Evolutionary conservation across 2,329 filamentous ascomycete genomes (phyloP).

Genomic region (Arthrobotrys megalospora): DNA sequence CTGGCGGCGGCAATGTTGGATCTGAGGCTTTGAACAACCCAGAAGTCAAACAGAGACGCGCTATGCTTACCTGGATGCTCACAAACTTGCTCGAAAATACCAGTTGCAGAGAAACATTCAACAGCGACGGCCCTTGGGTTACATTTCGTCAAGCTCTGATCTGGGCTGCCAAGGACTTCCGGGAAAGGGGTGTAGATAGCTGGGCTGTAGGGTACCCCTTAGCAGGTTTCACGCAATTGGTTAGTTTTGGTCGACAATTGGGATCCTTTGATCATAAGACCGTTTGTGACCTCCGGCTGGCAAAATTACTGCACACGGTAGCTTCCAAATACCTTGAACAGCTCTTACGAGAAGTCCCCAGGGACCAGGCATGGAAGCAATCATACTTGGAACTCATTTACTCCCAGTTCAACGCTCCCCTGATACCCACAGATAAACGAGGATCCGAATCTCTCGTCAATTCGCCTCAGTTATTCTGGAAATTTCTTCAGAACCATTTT

Average conservation of each 20-base stretch:
- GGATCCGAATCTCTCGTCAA: slow-evolving; percentile 61
- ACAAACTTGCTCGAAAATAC: slow-evolving; percentile 64
- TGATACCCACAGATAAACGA: slow-evolving; percentile 64
- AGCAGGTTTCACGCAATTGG: slow-evolving; percentile 64
- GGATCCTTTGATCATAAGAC: slow-evolving; percentile 61
- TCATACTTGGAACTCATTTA: slow-evolving; percentile 65
- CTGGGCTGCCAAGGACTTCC: slow-evolving; percentile 65
- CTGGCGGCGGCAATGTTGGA: slow-evolving; percentile 47
- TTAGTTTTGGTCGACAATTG: slow-evolving; percentile 63
- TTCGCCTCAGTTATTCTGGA: slow-evolving; percentile 19
- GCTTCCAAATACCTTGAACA: slow-evolving; percentile 64
- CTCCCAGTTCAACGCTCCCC: slow-evolving; percentile 64
- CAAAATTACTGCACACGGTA: slow-evolving; percentile 64
- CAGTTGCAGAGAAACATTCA: slow-evolving; percentile 65
- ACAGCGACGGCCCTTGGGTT: slow-evolving; percentile 65
- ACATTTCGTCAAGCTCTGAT: slow-evolving; percentile 64
- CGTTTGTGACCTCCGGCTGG: slow-evolving; percentile 50
- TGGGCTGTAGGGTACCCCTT: slow-evolving; percentile 66
- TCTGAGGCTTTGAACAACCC: slow-evolving; percentile 1
- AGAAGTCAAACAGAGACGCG: slow-evolving; percentile 52
- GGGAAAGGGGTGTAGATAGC: slow-evolving; percentile 64
- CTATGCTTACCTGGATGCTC: slow-evolving; percentile 65
- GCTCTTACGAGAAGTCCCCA: slow-evolving; percentile 58
- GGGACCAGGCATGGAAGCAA: slow-evolving; percentile 64
- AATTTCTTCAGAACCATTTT: slow-evolving; percentile 44